Conservation (phyloP, 306 rosid genomes). For the Cicer yamashitae region DNA sequence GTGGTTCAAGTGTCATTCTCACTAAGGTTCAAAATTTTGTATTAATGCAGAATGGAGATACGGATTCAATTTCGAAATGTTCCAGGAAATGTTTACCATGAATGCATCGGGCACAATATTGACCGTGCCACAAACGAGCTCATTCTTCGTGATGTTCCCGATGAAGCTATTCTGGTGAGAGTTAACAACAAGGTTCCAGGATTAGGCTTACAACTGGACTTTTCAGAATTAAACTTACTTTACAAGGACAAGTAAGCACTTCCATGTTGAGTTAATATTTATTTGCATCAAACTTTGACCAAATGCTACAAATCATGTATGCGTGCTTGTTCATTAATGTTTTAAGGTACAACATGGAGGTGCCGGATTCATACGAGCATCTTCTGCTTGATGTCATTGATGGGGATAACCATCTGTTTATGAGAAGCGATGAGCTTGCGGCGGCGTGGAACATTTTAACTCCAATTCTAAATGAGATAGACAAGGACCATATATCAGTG, state of each 20-base stretch:
- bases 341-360: slow-evolving; percentile 74
- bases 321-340: slow-evolving; percentile 18
- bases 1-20: slow-evolving; percentile 25
- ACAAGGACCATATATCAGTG: slow-evolving; percentile 62
- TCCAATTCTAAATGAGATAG: slow-evolving; percentile 77
- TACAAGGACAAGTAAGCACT: slow-evolving; percentile 83
- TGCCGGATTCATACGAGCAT: slow-evolving; percentile 91
- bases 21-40: slow-evolving; percentile 23
- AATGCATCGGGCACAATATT: slow-evolving; percentile 63
- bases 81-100: slow-evolving; percentile 81
- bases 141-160: slow-evolving; percentile 83
- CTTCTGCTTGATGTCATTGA: slow-evolving; percentile 86
- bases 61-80: slow-evolving; percentile 80
- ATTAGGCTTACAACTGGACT: slow-evolving; percentile 82
- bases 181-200: slow-evolving; percentile 97
- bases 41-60: slow-evolving; percentile 85
- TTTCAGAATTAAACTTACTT: slow-evolving; percentile 83
- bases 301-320: slow-evolving; percentile 16
- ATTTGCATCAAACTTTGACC: slow-evolving; percentile 28
- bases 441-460: slow-evolving; percentile 85
- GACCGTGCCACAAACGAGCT: slow-evolving; percentile 81
- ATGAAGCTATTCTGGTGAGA: slow-evolving; percentile 85
- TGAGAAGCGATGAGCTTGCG: slow-evolving; percentile 84
- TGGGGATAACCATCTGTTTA: slow-evolving; percentile 83
- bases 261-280: slow-evolving; percentile 16